Base-by-base conservation (phyloP, 192 early-diverging fungal genomes). In the Linnemannia zychae region DNA sequence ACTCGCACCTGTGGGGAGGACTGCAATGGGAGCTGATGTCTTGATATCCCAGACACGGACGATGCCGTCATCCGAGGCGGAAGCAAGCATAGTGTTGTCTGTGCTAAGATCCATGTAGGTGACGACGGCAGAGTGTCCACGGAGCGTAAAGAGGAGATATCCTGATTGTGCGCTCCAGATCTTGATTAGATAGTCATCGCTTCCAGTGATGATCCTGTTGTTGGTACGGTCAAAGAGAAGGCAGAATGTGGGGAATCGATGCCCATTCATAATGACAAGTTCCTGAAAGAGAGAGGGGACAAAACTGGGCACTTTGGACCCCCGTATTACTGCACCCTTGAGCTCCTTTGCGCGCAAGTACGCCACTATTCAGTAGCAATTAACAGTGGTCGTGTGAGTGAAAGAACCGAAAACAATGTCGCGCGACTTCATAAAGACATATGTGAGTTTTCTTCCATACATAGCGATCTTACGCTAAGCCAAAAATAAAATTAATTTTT, bases 101-200 rank as follows among this genome's bases (percentile, higher is more conserved):
- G 89, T 67, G 84, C 95, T 96, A 20, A 97, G 89, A 11, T 93
- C 91, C 67, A 97, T 90, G 75, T 96, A 95, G 0, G 93, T 92
- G 63, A 97, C 93, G 46, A 94, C 94, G 46, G 91, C 90, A 47
- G 89, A 82, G 74, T 97, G 97, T 17, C 96, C 96, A 72, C 96
- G 92, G n/a, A 97, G 88, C 0, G 96, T 94, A 81, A 95, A 91
- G 47, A 97, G 92, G 15, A 97, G 89, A 71, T 90, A 93, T 37
- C 96, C 97, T 11, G 95, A 93, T 3, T 90, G 87, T 28, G 95
- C 91, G 81, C 94, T 95, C 96, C 96, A 97, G 4, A 97, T 88
- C 71, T 96, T 97, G 71, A 97, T 92, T 34, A 97, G 77, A 52
- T 91, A 95, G 82, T 97, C 97, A 84, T 97, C 97, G 86, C 95